Evolutionary conservation across 2,329 filamentous ascomycete species (phyloP).

Genomic region (Penicillium sp.): DNA sequence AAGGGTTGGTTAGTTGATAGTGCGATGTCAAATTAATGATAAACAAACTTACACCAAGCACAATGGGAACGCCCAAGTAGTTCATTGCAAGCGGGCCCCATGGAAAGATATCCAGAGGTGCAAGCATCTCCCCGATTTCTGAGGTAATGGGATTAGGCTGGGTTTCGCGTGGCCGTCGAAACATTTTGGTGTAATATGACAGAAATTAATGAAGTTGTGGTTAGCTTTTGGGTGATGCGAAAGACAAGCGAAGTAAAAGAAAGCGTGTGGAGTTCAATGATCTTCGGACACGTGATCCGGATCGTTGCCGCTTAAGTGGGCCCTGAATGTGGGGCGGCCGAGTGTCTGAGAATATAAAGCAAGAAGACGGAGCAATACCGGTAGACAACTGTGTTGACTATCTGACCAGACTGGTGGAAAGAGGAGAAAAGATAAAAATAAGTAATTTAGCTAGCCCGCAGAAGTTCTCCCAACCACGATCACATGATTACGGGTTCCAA

Average conservation of each 20-base stretch:
- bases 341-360: background rate
- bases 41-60: background rate
- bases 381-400: background rate
- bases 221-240: background rate
- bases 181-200: background rate
- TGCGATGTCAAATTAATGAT: no score
- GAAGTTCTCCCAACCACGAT: background rate
- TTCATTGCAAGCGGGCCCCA: background rate
- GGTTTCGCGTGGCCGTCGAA: background rate
- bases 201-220: background rate
- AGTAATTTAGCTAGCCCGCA: background rate
- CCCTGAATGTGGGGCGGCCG: background rate
- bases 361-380: background rate
- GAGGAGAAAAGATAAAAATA: background rate
- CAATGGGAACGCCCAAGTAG: background rate
- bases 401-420: accelerated
- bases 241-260: background rate
- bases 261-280: background rate
- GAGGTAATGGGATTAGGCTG: background rate
- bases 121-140: accelerated
- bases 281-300: background rate
- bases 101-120: background rate
- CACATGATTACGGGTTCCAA: background rate
- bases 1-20: accelerated
- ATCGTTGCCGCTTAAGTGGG: background rate